A percentile compares a stretch with the other conserved stretches of the same genome.
Evolutionary conservation across 2,329 filamentous ascomycete species (phyloP).

Genomic region (Chaetomium olivaceum): DNA sequence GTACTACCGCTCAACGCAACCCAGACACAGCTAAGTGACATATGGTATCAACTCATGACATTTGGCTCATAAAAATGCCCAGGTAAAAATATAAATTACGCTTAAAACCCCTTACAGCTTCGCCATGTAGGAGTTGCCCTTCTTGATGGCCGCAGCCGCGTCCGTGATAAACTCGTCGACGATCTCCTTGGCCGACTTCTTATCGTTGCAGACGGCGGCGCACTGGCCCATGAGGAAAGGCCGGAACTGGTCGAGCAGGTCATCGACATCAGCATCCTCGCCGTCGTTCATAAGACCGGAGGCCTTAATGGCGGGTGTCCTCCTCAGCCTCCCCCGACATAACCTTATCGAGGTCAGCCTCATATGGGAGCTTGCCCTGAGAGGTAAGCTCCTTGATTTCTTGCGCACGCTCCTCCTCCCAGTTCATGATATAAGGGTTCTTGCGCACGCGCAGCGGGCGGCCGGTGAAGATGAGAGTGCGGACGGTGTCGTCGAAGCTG

Average conservation of each 20-base stretch:
- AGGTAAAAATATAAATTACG: background rate
- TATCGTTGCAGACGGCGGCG: conserved; percentile 88
- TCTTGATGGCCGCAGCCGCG: conserved; percentile 69
- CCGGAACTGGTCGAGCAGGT: conserved; percentile 86
- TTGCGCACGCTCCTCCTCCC: conserved; percentile 85
- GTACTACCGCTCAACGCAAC: background rate
- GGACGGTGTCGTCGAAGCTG: conserved; percentile 91
- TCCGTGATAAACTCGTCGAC: conserved; percentile 92
- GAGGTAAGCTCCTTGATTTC: conserved; percentile 92
- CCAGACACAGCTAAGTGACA: background rate
- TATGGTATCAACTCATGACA: conserved; percentile 11
- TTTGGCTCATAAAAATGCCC: conserved; percentile 5
- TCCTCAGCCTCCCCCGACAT: conserved; percentile 59
- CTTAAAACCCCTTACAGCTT: conserved; percentile 60
- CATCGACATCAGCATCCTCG: conserved; percentile 69
- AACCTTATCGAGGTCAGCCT: conserved; percentile 88
- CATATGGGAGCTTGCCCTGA: conserved; percentile 90
- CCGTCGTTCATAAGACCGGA: conserved; percentile 51
- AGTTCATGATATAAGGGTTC: conserved; percentile 92
- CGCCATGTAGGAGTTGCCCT: conserved; percentile 53
- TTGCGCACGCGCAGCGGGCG: conserved; percentile 90
- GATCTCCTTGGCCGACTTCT: conserved; percentile 85
- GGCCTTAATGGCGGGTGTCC: conserved; percentile 60
- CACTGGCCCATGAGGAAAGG: conserved; percentile 97
- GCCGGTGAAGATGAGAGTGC: conserved; percentile 98